Conservation (phyloP, 495 filamentous ascomycete genomes). For the Tuber umbilicatum region DNA sequence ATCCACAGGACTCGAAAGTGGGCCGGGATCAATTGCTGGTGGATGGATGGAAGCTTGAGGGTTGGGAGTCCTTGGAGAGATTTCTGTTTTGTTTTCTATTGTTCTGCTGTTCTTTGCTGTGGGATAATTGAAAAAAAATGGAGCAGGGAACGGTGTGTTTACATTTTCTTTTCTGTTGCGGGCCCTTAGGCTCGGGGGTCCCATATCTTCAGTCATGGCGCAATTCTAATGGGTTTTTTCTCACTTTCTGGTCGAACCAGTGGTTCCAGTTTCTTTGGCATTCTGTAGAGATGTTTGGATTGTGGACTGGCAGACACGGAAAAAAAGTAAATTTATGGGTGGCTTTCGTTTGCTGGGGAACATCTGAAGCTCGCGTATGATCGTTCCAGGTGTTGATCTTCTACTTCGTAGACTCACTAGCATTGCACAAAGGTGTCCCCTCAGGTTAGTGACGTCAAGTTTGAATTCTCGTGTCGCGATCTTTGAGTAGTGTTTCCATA, state of each 20-base stretch:
- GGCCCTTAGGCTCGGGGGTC: neutral
- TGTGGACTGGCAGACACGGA: neutral
- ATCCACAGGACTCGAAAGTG: neutral
- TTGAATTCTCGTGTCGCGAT: neutral
- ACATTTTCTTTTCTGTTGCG: neutral
- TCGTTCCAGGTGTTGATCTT: neutral
- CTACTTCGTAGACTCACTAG: neutral
- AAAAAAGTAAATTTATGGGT: neutral
- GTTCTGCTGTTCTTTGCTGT: neutral
- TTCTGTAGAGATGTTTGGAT: neutral
- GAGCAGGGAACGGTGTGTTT: neutral
- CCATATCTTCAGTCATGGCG: conserved; percentile 2
- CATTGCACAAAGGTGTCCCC: neutral
- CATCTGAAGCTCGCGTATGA: neutral
- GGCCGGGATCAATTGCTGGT: neutral
- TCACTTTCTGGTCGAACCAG: neutral
- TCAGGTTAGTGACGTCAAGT: neutral
- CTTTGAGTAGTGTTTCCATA: neutral
- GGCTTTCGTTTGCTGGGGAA: neutral
- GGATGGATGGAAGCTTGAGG: neutral
- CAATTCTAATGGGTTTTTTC: conserved; percentile 2
- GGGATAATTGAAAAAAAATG: conserved; percentile 1
- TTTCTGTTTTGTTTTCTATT: neutral
- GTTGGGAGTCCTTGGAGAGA: neutral
- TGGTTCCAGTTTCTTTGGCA: neutral